Base-by-base conservation (phyloP, 108 stramenopile species). In the Mayamaea pseudoterrestris region DNA sequence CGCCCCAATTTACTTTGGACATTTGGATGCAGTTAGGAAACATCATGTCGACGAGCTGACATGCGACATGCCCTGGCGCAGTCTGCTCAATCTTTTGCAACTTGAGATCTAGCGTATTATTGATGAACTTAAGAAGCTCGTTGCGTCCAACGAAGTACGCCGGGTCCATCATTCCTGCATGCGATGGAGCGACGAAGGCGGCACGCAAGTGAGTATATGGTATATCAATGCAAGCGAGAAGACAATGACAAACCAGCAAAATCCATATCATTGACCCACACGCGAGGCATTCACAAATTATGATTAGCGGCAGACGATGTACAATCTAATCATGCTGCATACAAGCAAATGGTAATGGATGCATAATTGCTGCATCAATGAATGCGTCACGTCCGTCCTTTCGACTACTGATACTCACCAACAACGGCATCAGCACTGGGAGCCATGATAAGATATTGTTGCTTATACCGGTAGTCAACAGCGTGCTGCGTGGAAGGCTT, bases 71-170 rank as follows among this genome's bases (percentile, higher is more conserved):
- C 7, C 97, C 94, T 6, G 73, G 69, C 6, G 93, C 90, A n/a
- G 96, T 99, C 55, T 99, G 87, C 69, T 99, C 98, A 29, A 99
- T 85, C 63, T 96, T 97, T 50, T 61, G 48, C 2, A 99, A 68
- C 52, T 91, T 80, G 50, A 99, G 54, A 41, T 76, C 61, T 41
- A 97, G 66, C 37, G 87, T 68, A 13, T 54, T 51, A 71, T 99
- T 99, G 64, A 99, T 71, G 77, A 97, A 99, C 18, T 87, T 76
- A 16, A 99, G 71, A 14, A 99, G 73, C 41, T 94, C 95, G 26
- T 68, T 71, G 18, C 95, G 80, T 36, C 95, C 94, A 35, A 94
- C 94, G 65, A 98, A 98, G 83, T 95, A 98, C 27, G 95, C 95
- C 58, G 29, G 66, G 71, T 96, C 93, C 98, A 98, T 98, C 92